Evolutionary conservation across 2,329 filamentous ascomycete genomes (phyloP).

Genomic region (Mariannaea sp.): DNA sequence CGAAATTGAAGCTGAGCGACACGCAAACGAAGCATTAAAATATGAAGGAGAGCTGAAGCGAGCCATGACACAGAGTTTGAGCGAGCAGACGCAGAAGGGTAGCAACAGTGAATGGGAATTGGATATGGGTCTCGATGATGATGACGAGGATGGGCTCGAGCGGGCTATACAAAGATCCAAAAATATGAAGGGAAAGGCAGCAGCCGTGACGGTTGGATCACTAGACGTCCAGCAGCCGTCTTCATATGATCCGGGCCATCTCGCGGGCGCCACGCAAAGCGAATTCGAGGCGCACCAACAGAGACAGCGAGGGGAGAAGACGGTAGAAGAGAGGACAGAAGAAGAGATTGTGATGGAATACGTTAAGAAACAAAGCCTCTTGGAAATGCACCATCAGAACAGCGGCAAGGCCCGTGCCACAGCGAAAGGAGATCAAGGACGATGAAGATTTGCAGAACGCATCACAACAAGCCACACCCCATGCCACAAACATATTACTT

Average conservation of each 20-base stretch:
- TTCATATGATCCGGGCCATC: constrained; percentile 14
- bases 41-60: constrained; percentile 7
- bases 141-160: constrained; percentile 36
- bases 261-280: constrained; percentile 30
- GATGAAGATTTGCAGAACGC: background rate
- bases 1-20: constrained; percentile 7
- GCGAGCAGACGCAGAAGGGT: background rate
- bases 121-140: constrained; percentile 8
- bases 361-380: constrained; percentile 72
- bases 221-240: background rate
- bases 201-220: background rate
- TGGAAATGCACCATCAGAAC: constrained; percentile 52
- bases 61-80: constrained; percentile 6
- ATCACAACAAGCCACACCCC: too few species aligned
- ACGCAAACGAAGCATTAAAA: constrained; percentile 2
- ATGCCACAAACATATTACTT: too few species aligned
- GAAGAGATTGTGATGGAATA: constrained; percentile 75
- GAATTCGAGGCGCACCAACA: constrained; percentile 50
- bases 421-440: constrained; percentile 1
- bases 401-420: constrained; percentile 23
- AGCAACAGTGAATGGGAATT: background rate
- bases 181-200: background rate
- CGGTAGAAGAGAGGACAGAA: constrained; percentile 52
- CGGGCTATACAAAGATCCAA: constrained; percentile 44
- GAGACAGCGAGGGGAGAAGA: constrained; percentile 37